Conservation (phyloP, 768 basidiomycete genomes). For the Russula sp. region DNA sequence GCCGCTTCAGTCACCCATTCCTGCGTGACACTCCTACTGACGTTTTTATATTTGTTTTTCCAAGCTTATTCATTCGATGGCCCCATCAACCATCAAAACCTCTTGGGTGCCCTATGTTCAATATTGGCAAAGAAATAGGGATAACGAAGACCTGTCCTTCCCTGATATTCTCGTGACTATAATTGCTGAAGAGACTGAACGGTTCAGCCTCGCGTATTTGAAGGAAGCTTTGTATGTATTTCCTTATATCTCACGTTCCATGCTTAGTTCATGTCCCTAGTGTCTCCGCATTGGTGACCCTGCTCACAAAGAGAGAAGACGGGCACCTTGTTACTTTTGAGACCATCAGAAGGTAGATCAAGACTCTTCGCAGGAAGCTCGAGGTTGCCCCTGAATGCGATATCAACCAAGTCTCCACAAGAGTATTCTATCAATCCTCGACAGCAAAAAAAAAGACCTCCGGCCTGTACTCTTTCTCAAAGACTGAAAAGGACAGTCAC, state of each 20-base stretch:
- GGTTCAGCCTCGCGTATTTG: slow-evolving; percentile 81
- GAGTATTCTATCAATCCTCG: not conserved
- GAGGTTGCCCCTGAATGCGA: slow-evolving; percentile 29
- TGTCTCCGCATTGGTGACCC: slow-evolving; percentile 60
- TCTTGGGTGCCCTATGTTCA: slow-evolving; percentile 61
- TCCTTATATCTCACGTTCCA: not conserved
- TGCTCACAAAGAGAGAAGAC: slow-evolving; percentile 44
- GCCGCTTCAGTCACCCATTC: slow-evolving; percentile 56
- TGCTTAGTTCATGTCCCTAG: slow-evolving; percentile 30
- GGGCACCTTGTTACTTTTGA: slow-evolving; percentile 43
- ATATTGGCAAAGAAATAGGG: slow-evolving; percentile 73
- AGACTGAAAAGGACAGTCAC: too few relatives aligned
- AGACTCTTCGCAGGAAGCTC: slow-evolving; percentile 56
- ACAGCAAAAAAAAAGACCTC: not conserved
- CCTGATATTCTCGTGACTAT: slow-evolving; percentile 56
- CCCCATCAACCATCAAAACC: slow-evolving; percentile 49
- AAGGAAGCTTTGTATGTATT: slow-evolving; percentile 79
- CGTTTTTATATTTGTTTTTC: not conserved
- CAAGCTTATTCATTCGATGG: slow-evolving; percentile 69
- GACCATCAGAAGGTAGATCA: slow-evolving; percentile 50
- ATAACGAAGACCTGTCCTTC: slow-evolving; percentile 57
- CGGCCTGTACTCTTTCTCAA: not conserved
- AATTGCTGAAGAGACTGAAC: slow-evolving; percentile 50
- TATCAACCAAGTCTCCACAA: not conserved
- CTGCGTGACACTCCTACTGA: not conserved